A percentile compares a stretch with the other conserved stretches of the same genome.
These are phyloP conservation scores for Helichrysum umbraculigerum DNA, from an alignment of 129 eudicot species.

Conservation along the genomic window DNA sequence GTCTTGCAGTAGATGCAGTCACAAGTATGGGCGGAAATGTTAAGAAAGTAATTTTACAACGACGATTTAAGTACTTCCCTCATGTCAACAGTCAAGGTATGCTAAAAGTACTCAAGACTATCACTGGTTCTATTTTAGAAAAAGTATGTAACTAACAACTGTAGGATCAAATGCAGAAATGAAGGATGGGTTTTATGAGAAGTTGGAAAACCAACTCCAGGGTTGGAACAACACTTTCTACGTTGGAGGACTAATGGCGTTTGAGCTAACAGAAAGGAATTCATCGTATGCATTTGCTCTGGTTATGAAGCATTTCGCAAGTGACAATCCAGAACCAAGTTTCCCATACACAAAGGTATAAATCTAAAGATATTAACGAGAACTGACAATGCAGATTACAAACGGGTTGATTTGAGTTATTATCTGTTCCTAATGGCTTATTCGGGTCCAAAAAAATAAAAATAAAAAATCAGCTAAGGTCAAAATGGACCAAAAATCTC, in stretches of 20 bases:
- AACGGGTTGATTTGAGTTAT: too few relatives aligned
- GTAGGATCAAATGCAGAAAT: slow-evolving; percentile 33
- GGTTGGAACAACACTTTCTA: slow-evolving; percentile 45
- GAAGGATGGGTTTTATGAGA: slow-evolving; percentile 54
- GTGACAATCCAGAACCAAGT: slow-evolving; percentile 30
- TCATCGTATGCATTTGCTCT: slow-evolving; percentile 45
- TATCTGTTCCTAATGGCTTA: not conserved
- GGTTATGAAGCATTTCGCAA: slow-evolving; percentile 42
- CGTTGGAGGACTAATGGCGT: slow-evolving; percentile 51
- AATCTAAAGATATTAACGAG: not conserved
- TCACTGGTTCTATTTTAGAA: not conserved
- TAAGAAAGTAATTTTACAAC: slow-evolving; percentile 36
- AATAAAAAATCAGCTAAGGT: not conserved
- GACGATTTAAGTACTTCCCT: slow-evolving; percentile 51
- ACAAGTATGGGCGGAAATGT: slow-evolving; percentile 44
- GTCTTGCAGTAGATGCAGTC: slow-evolving; percentile 37
- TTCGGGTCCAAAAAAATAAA: not conserved
- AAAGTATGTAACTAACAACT: not conserved
- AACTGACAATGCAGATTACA: not conserved
- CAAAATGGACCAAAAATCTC: too few relatives aligned
- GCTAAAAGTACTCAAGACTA: not conserved
- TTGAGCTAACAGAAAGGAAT: slow-evolving; percentile 55
- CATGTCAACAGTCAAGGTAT: slow-evolving; percentile 45
- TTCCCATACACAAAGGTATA: slow-evolving; percentile 50
- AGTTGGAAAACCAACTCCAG: slow-evolving; percentile 45